Conservation (phyloP, 306 rosid genomes). For the Luffa acutangula region DNA sequence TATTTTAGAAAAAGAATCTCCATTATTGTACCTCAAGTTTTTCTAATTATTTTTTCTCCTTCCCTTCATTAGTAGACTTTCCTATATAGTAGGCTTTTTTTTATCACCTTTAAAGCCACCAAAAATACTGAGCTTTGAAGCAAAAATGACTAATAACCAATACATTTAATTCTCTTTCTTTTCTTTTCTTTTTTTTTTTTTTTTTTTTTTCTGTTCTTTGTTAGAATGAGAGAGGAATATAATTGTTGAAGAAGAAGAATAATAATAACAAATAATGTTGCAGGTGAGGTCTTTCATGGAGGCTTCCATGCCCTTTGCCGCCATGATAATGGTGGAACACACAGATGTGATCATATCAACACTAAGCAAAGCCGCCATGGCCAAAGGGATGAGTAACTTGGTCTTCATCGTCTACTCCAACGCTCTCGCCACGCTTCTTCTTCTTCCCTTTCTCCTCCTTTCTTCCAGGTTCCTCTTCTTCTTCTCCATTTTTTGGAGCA, state of each 20-base stretch:
- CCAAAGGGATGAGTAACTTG: slow-evolving; percentile 29
- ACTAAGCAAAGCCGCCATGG: slow-evolving; percentile 34
- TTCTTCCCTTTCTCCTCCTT: slow-evolving; percentile 22
- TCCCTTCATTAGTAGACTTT: not conserved
- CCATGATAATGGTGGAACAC: slow-evolving; percentile 29
- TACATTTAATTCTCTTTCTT: too few relatives aligned
- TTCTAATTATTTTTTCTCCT: not conserved
- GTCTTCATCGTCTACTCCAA: slow-evolving; percentile 33
- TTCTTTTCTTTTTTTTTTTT: too few relatives aligned
- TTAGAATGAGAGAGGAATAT: too few relatives aligned
- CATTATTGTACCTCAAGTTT: not conserved
- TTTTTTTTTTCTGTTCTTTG: too few relatives aligned
- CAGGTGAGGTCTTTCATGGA: not conserved
- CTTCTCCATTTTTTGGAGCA: too few relatives aligned
- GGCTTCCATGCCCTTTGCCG: slow-evolving; percentile 11
- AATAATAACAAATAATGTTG: not conserved
- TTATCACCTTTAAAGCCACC: not conserved
- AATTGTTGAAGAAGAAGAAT: not conserved
- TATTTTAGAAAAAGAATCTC: not conserved
- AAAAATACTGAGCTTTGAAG: too few relatives aligned
- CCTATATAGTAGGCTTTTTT: not conserved
- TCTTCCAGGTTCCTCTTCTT: slow-evolving; percentile 14
- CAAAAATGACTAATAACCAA: too few relatives aligned
- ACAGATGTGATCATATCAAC: slow-evolving; percentile 24
- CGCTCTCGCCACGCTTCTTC: slow-evolving; percentile 27